A percentile compares a stretch with the other conserved stretches of the same genome.
phyloP scores from a whole-genome alignment of 179 eudicot species.

The Beta corolliflora region DNA sequence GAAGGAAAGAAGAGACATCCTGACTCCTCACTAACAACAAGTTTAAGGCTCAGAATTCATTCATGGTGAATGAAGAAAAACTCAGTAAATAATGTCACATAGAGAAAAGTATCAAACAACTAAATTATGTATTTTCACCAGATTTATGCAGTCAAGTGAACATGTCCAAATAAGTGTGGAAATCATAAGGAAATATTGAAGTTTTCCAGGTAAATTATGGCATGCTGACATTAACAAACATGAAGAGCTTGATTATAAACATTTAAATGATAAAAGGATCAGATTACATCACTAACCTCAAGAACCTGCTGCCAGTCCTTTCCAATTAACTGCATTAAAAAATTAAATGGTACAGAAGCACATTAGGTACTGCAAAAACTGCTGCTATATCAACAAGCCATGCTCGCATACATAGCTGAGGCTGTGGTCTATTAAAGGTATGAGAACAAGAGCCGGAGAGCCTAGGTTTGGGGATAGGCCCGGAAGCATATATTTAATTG shows the following conservation, averaged over 20 bases:
- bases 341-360: background rate
- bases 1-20: constrained; percentile 29
- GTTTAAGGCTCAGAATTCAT: constrained; percentile 40
- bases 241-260: background rate
- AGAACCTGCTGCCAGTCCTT: constrained; percentile 81
- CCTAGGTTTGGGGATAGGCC: background rate
- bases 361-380: background rate
- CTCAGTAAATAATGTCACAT: constrained; percentile 41
- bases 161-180: background rate
- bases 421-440: background rate
- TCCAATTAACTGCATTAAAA: constrained; percentile 66
- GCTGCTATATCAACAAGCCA: background rate
- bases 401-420: background rate
- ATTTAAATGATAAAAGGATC: constrained; percentile 6
- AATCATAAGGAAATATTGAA: background rate
- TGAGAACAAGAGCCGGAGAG: background rate
- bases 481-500: background rate
- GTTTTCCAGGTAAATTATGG: background rate
- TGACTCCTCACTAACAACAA: constrained; percentile 27
- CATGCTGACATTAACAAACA: background rate
- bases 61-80: constrained; percentile 31
- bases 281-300: constrained; percentile 59
- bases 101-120: constrained; percentile 24
- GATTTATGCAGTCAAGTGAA: constrained; percentile 25
- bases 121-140: constrained; percentile 2